These are phyloP conservation scores for Oryza nivara DNA, from an alignment of 176 grass and related monocot genomes.

Conservation along the genomic window DNA sequence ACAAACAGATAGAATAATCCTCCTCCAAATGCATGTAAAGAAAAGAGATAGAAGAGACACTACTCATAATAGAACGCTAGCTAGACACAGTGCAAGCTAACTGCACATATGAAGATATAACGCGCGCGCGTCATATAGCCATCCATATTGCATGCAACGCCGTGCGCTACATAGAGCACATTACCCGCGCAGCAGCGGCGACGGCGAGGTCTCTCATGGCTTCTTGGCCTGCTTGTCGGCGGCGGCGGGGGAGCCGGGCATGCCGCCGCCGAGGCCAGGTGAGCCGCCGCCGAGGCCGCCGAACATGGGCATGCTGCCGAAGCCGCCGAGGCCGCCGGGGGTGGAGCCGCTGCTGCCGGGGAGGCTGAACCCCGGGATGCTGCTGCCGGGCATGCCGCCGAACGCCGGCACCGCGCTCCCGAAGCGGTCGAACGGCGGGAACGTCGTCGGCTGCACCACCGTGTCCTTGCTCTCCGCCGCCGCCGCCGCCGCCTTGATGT, in stretches of 20 bases:
- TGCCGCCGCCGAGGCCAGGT: constrained; percentile 39
- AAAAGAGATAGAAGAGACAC: not conserved
- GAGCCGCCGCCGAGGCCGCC: constrained; percentile 29
- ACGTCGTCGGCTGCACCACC: constrained; percentile 63
- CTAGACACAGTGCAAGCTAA: constrained; percentile 17
- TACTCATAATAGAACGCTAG: not conserved
- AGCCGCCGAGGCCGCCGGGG: not conserved
- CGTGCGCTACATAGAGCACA: constrained; percentile 9
- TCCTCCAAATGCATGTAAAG: constrained; percentile 23
- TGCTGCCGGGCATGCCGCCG: constrained; percentile 41
- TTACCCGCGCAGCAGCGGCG: not conserved
- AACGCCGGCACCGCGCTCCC: constrained; percentile 39
- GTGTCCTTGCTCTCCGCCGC: constrained; percentile 43
- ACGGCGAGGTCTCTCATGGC: constrained; percentile 40
- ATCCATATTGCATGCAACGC: constrained; percentile 22
- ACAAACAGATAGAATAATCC: constrained; percentile 24
- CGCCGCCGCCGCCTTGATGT: constrained; percentile 50
- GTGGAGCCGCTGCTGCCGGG: constrained; percentile 42
- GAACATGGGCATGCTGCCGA: no score
- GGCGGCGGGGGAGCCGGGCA: constrained; percentile 47
- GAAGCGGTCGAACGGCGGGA: constrained; percentile 69
- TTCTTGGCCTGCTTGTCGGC: constrained; percentile 51
- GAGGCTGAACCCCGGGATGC: constrained; percentile 46
- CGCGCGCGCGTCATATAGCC: constrained; percentile 24
- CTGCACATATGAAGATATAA: not conserved